Evolutionary conservation across 371 early-diverging fungal genomes (phyloP).

Genomic region (Rhizopus arrhizus): DNA sequence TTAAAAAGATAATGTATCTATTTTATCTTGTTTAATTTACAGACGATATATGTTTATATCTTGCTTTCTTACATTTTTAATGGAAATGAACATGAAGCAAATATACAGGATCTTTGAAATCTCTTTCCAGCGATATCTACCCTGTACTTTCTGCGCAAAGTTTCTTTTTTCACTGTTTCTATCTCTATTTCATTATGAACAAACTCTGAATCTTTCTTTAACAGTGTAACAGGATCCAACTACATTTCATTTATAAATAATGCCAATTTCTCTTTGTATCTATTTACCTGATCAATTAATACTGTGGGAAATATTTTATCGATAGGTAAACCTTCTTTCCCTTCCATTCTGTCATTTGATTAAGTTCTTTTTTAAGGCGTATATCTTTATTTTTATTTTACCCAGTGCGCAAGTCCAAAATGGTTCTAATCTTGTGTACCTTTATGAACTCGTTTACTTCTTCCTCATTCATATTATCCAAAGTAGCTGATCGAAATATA

Average conservation of each 20-base stretch:
- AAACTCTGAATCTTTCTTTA: not conserved
- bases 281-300: conserved; percentile 24
- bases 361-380: not conserved
- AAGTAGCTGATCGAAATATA: conserved; percentile 22
- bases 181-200: not conserved
- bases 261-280: no score
- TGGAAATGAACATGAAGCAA: conserved; percentile 33
- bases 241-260: not conserved
- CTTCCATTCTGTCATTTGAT: conserved; percentile 21
- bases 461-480: conserved; percentile 15
- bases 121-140: conserved; percentile 49
- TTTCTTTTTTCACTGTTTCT: conserved; percentile 9
- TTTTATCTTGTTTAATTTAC: not conserved
- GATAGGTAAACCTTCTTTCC: conserved; percentile 32
- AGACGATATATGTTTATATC: not conserved
- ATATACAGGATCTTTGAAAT: conserved; percentile 47
- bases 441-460: conserved; percentile 15
- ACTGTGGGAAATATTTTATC: conserved; percentile 38
- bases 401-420: conserved; percentile 24
- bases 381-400: conserved; percentile 5
- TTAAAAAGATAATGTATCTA: conserved; percentile 32
- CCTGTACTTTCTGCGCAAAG: conserved; percentile 36
- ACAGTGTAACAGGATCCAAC: conserved; percentile 3
- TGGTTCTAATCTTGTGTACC: conserved; percentile 16
- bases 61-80: conserved; percentile 39